phyloP scores from a whole-genome alignment of 176 grass and related monocot genomes.

The Carex scoparia region DNA sequence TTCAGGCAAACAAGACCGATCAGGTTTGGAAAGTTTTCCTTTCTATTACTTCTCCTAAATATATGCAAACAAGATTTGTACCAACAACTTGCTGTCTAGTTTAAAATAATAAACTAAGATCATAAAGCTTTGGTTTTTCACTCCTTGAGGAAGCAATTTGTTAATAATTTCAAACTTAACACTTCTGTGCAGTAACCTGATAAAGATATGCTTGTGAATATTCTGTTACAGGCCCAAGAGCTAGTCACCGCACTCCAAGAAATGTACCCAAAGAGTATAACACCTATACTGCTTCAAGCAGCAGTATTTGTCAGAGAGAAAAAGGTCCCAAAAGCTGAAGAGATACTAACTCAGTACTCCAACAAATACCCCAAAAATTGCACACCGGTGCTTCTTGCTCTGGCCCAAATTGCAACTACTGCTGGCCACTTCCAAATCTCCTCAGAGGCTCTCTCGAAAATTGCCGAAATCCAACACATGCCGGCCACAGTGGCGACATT shows the following conservation, averaged over 20 bases:
- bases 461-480: constrained; percentile 78
- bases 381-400: constrained; percentile 52
- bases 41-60: constrained; percentile 18
- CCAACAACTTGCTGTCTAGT: not conserved
- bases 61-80: not conserved
- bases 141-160: not conserved
- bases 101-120: not conserved
- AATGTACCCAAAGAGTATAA: constrained; percentile 53
- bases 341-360: constrained; percentile 56
- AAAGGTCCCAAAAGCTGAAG: constrained; percentile 69
- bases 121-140: not conserved
- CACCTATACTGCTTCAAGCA: constrained; percentile 67
- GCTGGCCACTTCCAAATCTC: constrained; percentile 75
- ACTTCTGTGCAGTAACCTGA: not conserved
- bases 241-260: constrained; percentile 46
- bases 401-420: constrained; percentile 61
- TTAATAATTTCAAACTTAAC: not conserved
- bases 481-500: constrained; percentile 72
- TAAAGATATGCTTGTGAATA: not conserved
- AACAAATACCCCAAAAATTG: constrained; percentile 65
- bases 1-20: constrained; percentile 73
- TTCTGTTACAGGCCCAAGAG: constrained; percentile 57
- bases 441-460: constrained; percentile 56
- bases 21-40: constrained; percentile 42
- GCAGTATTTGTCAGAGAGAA: constrained; percentile 77